Evolutionary conservation across 108 stramenopile species (phyloP).

Genomic region (Schizochytrium sp.): DNA sequence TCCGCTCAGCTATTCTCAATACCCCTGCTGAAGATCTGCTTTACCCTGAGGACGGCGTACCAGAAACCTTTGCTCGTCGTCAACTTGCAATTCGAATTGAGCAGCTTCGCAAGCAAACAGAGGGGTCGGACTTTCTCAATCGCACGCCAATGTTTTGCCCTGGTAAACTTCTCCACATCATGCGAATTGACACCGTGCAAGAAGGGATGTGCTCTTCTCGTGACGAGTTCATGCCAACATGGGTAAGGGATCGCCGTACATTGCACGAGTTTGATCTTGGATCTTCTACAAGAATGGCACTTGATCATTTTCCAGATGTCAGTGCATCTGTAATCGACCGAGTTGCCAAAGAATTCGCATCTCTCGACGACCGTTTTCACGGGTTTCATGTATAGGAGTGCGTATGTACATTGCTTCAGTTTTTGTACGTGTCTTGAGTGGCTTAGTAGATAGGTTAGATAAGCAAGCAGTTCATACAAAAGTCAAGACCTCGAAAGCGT

Average conservation of each 20-base stretch:
- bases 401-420: neutral
- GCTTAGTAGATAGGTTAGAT: too few species aligned
- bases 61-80: constrained; percentile 20
- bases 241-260: constrained; percentile 34
- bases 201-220: constrained; percentile 16
- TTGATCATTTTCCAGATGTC: constrained; percentile 51
- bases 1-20: neutral
- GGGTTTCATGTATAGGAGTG: neutral
- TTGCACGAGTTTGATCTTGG: constrained; percentile 40
- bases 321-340: neutral
- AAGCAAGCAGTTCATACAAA: neutral
- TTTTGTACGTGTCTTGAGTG: too few species aligned
- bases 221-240: constrained; percentile 23
- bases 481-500: too few species aligned
- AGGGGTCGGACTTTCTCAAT: constrained; percentile 46
- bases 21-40: constrained; percentile 7
- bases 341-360: constrained; percentile 36
- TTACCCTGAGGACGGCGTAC: constrained; percentile 51
- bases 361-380: neutral
- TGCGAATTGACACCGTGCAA: constrained; percentile 12
- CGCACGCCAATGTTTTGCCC: constrained; percentile 50
- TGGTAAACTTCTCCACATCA: constrained; percentile 4
- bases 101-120: neutral
- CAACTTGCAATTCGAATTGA: constrained; percentile 16
- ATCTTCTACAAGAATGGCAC: constrained; percentile 36